Evolutionary conservation across 2,329 filamentous ascomycete species (phyloP).

Genomic region (Lachnellula willkommii): DNA sequence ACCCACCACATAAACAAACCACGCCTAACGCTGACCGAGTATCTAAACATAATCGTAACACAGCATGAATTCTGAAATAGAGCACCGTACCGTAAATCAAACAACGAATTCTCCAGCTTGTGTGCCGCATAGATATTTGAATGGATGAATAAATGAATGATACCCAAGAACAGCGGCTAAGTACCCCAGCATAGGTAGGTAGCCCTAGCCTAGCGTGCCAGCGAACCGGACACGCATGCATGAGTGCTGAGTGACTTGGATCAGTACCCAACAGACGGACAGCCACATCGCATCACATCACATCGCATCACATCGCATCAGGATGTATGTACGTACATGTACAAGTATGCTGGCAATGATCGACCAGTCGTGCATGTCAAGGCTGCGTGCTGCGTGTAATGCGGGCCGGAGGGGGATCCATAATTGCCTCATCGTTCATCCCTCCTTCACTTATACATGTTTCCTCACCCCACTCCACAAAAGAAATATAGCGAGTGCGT

Average conservation of each 20-base stretch:
- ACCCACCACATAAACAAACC: background rate
- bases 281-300: no score
- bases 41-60: background rate
- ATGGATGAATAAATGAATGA: no score
- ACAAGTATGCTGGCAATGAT: background rate
- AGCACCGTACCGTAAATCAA: background rate
- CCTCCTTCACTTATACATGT: no score
- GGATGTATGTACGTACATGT: background rate
- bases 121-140: background rate
- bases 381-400: background rate
- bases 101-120: background rate
- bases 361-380: conserved; percentile 6
- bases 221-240: conserved; percentile 12
- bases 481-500: no score
- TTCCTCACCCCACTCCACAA: no score
- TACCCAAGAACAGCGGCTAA: background rate
- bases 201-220: conserved; percentile 4
- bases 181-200: background rate
- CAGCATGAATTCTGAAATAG: background rate
- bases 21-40: background rate
- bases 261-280: no score
- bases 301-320: background rate
- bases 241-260: background rate
- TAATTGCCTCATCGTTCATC: no score
- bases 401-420: no score